Evolutionary conservation across 306 rosid species (phyloP), one percentile per base, ranked within the genome.

Genomic region (Mimosa pudica): DNA sequence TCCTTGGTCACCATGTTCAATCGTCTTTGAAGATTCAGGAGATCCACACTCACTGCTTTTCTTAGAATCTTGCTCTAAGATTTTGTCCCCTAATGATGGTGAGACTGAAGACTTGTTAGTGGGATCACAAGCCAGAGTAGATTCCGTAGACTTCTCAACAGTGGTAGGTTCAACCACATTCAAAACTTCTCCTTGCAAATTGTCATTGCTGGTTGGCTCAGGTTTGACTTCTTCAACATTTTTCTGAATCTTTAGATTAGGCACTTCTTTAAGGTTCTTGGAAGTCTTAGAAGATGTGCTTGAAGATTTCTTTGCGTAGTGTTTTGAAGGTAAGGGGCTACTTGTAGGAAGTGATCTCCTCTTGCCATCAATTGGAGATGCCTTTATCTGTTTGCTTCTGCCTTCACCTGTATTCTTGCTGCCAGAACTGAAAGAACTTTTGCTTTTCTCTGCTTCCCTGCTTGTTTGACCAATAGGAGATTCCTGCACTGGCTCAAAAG

Each of bases 1-100:
- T 79, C 87, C 85, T 67, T 67, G 46, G 73, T 74, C 65, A 44
- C 69, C 63, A 45, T 45, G 85, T 62, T 80, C 84, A 61, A 49
- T 82, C 79, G 86, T 87, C 84, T 49, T 80, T 42, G 87, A 84
- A 81, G 89, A 80, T 32, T 81, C n/a, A 80, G 80, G 82, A 6
- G 58, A 66, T 9, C 46, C 72, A 52, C 84, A 55, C 58, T 71
- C 80, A 33, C 62, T 44, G 35, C 60, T 82, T 79, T 81, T 73
- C 73, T 81, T 79, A 61, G 66, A 57, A 24, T 63, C 84, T 70
- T 66, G 80, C 80, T 86, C 71, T 77, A 63, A 82, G 84, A 32
- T 78, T 84, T 77, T 84, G 67, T 76, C 85, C 65, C 10, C 65
- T 16, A 79, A 47, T 14, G 83, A 49, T 79, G 80, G 65, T 41